A percentile compares a stretch with the other conserved stretches of the same genome.
phyloP scores from a whole-genome alignment of 176 grass and related monocot genomes.

The Carex parvula region DNA sequence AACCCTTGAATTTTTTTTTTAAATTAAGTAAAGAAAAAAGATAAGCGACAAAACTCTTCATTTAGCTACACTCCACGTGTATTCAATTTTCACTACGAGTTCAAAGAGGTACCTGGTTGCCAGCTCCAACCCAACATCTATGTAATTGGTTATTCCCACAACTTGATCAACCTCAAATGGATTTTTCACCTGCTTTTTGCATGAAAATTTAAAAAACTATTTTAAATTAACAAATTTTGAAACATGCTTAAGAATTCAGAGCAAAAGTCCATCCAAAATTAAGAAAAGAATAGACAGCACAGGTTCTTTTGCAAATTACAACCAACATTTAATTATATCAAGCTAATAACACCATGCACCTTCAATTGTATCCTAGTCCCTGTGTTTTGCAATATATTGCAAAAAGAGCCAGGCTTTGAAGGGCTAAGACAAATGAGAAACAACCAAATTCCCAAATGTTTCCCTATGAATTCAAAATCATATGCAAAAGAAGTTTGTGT shows the following conservation, averaged over 20 bases:
- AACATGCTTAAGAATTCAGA: neutral
- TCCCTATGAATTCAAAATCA: neutral
- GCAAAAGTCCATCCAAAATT: neutral
- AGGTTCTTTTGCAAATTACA: neutral
- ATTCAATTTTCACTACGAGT: neutral
- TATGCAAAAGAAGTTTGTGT: neutral
- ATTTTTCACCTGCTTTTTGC: constrained; percentile 64
- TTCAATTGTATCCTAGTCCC: neutral
- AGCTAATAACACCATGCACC: constrained; percentile 11
- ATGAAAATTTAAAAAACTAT: neutral
- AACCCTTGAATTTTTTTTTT: constrained; percentile 41
- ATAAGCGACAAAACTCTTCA: neutral
- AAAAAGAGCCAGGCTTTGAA: neutral
- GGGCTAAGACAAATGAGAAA: constrained; percentile 5
- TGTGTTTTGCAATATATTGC: neutral
- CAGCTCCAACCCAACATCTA: constrained; percentile 86
- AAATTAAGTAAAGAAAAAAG: neutral
- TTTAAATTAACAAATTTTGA: constrained; percentile 4
- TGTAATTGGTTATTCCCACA: constrained; percentile 98
- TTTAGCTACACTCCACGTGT: neutral
- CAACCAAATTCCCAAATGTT: neutral
- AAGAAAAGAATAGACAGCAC: neutral
- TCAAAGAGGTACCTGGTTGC: constrained; percentile 47
- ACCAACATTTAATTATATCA: neutral
- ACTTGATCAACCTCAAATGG: constrained; percentile 85